Evolutionary conservation across 2,329 filamentous ascomycete genomes (phyloP), one percentile per base, ranked within the genome.

Genomic region (Colletotrichum somersetense): DNA sequence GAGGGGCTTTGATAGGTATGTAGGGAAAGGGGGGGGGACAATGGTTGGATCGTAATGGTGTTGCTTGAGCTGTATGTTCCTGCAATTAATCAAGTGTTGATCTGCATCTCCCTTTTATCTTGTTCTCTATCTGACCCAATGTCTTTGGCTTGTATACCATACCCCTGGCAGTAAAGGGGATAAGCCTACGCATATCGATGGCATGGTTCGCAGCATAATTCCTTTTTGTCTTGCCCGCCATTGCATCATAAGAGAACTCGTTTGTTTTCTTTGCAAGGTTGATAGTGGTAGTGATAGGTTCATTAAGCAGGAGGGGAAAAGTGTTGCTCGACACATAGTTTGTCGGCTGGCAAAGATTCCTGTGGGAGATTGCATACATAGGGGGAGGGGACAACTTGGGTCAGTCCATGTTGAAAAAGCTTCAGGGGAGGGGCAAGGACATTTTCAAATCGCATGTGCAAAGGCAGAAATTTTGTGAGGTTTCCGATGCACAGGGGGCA

Each of bases 1-100:
- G 82, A 83, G 44, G 81, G 83, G 77, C 76, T 83, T 66, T 84
- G 78, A 77, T 44, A 2, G 3, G 38, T 35, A 2, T 35, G 18
- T 48, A 30, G 30, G 30, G 46, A 1, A 16, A 4, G 8, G 11
- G 30, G 33, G 11, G 18, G 16, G n/a, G n/a, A n/a, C 14, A 26
- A 50, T 33, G 30, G 30, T 44, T 61, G 53, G 33, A 44, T 55
- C 50, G 26, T 44, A 57, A 56, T 61, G 55, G 61, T 40, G 42
- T 57, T 18, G 30, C 44, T 48, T 5, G 33, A 48, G 11, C 26
- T 38, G 7, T 50, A 30, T 67, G 62, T 23, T 33, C 18, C 11
- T 50, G 30, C 23, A 38, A 35, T 26, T 50, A 55, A 40, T 55
- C 56, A 30, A 48, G 62, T 61, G 40, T 59, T 23, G 33, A 50